Evolutionary conservation across 345 rosid species (phyloP), one percentile per base, ranked within the genome.

Genomic region (Rubroshorea leprosula): DNA sequence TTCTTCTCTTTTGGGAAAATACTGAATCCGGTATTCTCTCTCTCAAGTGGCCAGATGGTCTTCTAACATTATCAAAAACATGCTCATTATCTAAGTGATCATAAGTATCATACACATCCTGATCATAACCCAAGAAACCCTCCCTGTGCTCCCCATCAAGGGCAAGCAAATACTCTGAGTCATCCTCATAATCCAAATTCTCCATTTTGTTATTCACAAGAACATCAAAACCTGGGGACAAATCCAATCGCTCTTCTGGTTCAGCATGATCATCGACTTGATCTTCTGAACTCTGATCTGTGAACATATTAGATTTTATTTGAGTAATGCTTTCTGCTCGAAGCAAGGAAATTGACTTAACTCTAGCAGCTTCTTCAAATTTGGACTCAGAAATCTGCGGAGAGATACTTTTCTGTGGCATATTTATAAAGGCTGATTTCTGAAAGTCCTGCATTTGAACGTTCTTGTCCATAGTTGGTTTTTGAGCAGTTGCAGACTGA

Each of bases 181-280:
- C 75, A 62, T 70, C 70, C 61, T 74, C 62, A 54, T 61, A 62
- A 57, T 66, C 74, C 66, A 77, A 70, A 27, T 61, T 67, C 62
- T 71, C 65, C 60, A 69, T 50, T 54, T 68, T 74, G 64, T 73
- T 64, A 47, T 78, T 76, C 62, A 78, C 84, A 24, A 79, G 78
- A 65, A 76, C 82, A 61, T 78, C 84, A 67, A 77, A 79, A 46
- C 76, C 80, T 49, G 74, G 72, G 12, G 79, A 74, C 4, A 79
- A 81, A 60, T 77, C 87, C 77, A 68, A 52, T 48, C 44, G 38
- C 47, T 70, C 87, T 51, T 78, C 80, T 9, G 54, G 72, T 23
- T 69, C 77, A 65, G 68, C 45, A 17, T 27, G 73, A 52, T 66
- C 74, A 48, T 65, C 76, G 64, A 50, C 21, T 48, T 61, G 59